These are phyloP conservation scores for Phialophora chinensis DNA, from an alignment of 2,329 filamentous ascomycete genomes.

Conservation along the genomic window DNA sequence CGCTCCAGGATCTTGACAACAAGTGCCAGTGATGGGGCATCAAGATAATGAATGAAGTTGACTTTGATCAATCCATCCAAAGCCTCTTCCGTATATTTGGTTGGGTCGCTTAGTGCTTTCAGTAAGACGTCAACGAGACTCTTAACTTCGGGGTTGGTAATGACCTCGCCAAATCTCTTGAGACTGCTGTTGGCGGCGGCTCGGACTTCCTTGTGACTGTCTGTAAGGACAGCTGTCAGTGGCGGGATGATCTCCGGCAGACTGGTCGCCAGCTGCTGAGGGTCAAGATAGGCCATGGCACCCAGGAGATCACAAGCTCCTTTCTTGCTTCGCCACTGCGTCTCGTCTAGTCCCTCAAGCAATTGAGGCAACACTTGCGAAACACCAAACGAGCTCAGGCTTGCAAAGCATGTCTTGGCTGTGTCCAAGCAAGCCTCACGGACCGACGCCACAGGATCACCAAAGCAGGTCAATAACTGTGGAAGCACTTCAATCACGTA, in stretches of 20 bases:
- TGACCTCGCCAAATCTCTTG: constrained; percentile 97
- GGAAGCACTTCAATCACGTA: constrained; percentile 96
- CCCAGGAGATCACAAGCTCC: constrained; percentile 95
- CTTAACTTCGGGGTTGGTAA: constrained; percentile 97
- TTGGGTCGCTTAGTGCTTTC: constrained; percentile 95
- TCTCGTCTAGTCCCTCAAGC: constrained; percentile 88
- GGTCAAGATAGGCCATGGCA: constrained; percentile 98
- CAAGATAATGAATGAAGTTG: constrained; percentile 98
- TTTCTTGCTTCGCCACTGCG: constrained; percentile 98
- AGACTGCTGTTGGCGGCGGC: constrained; percentile 90
- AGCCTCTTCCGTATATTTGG: constrained; percentile 94
- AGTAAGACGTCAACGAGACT: constrained; percentile 86
- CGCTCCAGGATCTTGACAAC: constrained; percentile 95
- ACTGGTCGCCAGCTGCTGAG: constrained; percentile 88
- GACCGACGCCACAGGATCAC: constrained; percentile 85
- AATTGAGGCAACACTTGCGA: constrained; percentile 92
- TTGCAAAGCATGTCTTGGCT: constrained; percentile 91
- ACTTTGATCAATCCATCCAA: constrained; percentile 95
- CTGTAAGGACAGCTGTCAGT: constrained; percentile 89
- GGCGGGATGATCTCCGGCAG: constrained; percentile 97
- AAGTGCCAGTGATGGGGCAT: constrained; percentile 91
- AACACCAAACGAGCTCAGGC: constrained; percentile 92
- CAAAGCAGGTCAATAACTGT: constrained; percentile 85
- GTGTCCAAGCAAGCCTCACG: constrained; percentile 91
- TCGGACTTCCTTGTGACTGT: constrained; percentile 97